phyloP scores from a whole-genome alignment of 345 rosid species.

The Ceriops decandra region DNA sequence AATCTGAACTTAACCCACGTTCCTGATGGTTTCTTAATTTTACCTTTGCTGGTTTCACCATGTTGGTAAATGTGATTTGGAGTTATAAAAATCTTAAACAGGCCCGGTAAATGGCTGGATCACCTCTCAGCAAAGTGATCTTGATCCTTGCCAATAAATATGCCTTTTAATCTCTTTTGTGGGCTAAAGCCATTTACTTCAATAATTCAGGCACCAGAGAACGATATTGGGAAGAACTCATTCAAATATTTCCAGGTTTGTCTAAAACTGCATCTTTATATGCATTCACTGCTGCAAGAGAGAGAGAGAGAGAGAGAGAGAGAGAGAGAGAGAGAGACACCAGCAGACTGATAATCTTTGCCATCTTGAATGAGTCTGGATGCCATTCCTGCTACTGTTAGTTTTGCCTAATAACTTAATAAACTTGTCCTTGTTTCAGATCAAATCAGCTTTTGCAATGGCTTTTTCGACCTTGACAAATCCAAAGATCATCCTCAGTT shows the following conservation, averaged over 20 bases:
- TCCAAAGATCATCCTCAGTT: constrained; percentile 46
- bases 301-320: too few species aligned
- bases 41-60: not conserved
- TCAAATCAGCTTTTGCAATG: constrained; percentile 88
- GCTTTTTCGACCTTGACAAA: constrained; percentile 73
- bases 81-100: not conserved
- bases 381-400: not conserved
- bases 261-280: not conserved
- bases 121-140: not conserved
- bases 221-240: constrained; percentile 88
- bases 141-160: not conserved
- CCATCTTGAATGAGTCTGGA: not conserved
- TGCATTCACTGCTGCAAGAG: not conserved
- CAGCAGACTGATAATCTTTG: not conserved
- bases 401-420: not conserved
- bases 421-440: constrained; percentile 36
- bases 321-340: too few species aligned
- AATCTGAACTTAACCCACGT: not conserved
- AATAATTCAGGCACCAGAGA: constrained; percentile 63
- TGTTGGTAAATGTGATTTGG: not conserved
- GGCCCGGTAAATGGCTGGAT: not conserved
- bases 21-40: not conserved
- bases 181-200: constrained; percentile 9
- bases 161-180: not conserved
- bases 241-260: constrained; percentile 92